Conservation (phyloP, 192 early-diverging fungal species). For the Rhizophagus prolifer region DNA sequence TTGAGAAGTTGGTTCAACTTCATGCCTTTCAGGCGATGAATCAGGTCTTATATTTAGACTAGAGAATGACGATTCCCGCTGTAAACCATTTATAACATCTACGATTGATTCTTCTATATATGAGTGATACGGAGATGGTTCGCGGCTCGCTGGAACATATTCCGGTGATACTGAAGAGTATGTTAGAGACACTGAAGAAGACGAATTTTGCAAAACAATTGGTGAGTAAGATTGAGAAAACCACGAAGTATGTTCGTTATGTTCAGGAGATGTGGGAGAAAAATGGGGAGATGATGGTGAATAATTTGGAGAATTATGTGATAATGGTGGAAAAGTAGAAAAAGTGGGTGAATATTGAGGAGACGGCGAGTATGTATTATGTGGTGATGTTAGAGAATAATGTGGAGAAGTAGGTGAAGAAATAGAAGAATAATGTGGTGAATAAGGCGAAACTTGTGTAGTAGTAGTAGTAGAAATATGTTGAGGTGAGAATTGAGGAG, state of each 20-base stretch:
- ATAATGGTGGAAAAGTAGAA: not conserved
- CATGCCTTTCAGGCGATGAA: not conserved
- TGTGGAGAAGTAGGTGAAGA: not conserved
- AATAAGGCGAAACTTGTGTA: not conserved
- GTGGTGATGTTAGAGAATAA: not conserved
- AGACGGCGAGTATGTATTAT: not conserved
- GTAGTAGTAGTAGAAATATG: not conserved
- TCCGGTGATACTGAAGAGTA: not conserved
- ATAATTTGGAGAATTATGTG: not conserved
- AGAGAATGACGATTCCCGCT: not conserved
- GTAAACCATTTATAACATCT: not conserved
- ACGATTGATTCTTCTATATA: not conserved
- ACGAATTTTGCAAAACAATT: too few relatives aligned
- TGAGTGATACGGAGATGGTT: not conserved
- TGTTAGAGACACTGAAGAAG: too few relatives aligned
- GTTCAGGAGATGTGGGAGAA: not conserved
- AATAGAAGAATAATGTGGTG: not conserved
- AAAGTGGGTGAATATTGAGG: not conserved
- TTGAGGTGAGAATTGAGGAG: not conserved
- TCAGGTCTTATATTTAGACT: not conserved
- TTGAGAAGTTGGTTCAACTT: not conserved
- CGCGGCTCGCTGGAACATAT: not conserved
- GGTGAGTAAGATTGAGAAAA: not conserved
- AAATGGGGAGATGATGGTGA: not conserved
- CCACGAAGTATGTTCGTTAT: not conserved